These are phyloP conservation scores for Spathaspora sp. DNA, from an alignment of 1,139 yeast species.

Conservation along the genomic window DNA sequence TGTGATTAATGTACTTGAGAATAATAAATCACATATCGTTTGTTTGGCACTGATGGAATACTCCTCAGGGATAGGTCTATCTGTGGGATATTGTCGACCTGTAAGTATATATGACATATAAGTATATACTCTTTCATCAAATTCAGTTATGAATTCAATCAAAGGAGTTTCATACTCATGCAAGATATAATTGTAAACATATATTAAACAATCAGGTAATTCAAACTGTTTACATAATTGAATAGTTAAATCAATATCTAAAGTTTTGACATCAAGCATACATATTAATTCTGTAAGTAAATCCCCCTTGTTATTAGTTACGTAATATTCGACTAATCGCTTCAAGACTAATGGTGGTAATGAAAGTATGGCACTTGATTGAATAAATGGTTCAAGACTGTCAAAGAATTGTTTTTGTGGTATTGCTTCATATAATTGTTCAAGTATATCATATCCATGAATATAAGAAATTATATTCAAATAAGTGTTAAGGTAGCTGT, in stretches of 20 bases:
- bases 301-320: conserved; percentile 39
- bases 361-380: conserved; percentile 40
- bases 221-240: conserved; percentile 54
- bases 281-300: conserved; percentile 66
- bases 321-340: conserved; percentile 54
- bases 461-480: conserved; percentile 21
- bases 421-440: conserved; percentile 52
- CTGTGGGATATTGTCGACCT: conserved; percentile 79
- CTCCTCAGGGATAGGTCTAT: conserved; percentile 36
- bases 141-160: conserved; percentile 48
- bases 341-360: conserved; percentile 66
- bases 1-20: conserved; percentile 23
- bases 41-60: conserved; percentile 39
- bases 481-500: conserved; percentile 8
- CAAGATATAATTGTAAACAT: conserved; percentile 66
- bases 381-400: conserved; percentile 50
- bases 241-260: conserved; percentile 74
- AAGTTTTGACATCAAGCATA: conserved; percentile 56
- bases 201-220: conserved; percentile 60
- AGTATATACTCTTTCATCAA: conserved; percentile 30
- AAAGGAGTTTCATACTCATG: conserved; percentile 70
- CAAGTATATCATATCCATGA: conserved; percentile 39
- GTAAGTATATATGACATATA: conserved; percentile 71
- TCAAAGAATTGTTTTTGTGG: conserved; percentile 45
- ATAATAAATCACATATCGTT: conserved; percentile 53